Percentiles rank a stretch among this genome's conserved stretches.
These are phyloP conservation scores for Barnettozyma sp. DNA, from an alignment of 805 yeast species.

Conservation along the genomic window DNA sequence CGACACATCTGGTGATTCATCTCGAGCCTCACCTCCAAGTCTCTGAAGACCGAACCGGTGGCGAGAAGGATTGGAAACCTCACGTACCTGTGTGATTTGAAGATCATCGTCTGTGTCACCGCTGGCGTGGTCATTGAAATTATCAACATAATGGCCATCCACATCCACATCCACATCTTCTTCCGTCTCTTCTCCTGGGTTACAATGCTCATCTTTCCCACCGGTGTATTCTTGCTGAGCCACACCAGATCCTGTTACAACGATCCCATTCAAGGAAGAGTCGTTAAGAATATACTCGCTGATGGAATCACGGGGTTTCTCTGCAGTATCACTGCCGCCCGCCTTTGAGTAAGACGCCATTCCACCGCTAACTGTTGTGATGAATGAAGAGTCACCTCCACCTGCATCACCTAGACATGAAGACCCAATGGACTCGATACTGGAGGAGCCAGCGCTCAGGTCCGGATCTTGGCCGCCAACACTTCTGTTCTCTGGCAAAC, in stretches of 20 bases:
- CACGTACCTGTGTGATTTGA: constrained; percentile 37
- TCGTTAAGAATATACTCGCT: constrained; percentile 4
- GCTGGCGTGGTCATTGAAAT: too few relatives aligned
- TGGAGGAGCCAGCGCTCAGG: too few relatives aligned
- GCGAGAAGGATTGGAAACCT: constrained; percentile 12
- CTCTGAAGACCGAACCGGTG: background rate
- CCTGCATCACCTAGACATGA: too few relatives aligned
- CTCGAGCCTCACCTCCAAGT: background rate
- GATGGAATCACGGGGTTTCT: too few relatives aligned
- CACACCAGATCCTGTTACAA: background rate
- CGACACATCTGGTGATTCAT: background rate
- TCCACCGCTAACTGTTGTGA: too few relatives aligned
- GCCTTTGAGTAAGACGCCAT: too few relatives aligned
- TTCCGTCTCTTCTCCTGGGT: background rate
- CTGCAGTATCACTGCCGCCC: too few relatives aligned
- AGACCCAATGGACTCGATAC: too few relatives aligned
- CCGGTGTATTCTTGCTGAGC: background rate
- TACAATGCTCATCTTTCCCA: background rate
- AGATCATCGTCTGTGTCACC: constrained; percentile 32
- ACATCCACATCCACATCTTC: background rate
- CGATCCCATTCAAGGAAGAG: constrained; percentile 8
- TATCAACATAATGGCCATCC: background rate
- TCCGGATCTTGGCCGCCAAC: too few relatives aligned
- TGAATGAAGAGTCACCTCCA: too few relatives aligned
- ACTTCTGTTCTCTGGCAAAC: too few relatives aligned